Percentiles rank a stretch among this genome's conserved stretches.
These are phyloP conservation scores for Roridomyces roridus DNA, from an alignment of 768 basidiomycete species.

Conservation along the genomic window DNA sequence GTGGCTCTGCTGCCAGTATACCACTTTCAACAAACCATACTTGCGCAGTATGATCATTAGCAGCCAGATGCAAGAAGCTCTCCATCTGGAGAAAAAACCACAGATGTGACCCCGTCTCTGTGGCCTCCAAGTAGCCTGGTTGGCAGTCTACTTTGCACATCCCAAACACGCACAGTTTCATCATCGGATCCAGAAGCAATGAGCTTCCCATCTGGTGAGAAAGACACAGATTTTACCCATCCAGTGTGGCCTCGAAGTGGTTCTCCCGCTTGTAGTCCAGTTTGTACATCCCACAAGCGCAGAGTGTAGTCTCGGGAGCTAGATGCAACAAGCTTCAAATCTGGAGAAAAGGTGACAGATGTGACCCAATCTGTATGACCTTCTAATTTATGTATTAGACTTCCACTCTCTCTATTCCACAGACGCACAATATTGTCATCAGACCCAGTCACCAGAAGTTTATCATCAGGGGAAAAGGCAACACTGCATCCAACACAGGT, in stretches of 20 bases:
- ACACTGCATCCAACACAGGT: too few relatives aligned
- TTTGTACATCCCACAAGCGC: slow-evolving; percentile 2
- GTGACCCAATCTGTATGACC: neutral
- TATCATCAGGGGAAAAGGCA: neutral
- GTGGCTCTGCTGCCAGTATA: too few relatives aligned
- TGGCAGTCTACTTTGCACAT: too few relatives aligned
- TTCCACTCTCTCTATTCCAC: neutral
- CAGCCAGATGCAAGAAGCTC: too few relatives aligned
- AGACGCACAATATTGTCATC: neutral
- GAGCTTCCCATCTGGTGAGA: slow-evolving; percentile 2
- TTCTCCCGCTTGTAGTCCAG: neutral
- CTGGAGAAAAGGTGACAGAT: neutral
- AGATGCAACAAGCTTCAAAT: neutral
- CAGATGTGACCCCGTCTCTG: neutral
- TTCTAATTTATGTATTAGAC: neutral
- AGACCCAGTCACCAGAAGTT: neutral
- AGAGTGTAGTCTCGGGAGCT: neutral
- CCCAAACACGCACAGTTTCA: neutral
- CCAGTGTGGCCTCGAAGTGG: neutral
- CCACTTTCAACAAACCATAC: too few relatives aligned
- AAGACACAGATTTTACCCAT: neutral
- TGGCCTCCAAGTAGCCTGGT: too few relatives aligned
- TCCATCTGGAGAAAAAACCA: too few relatives aligned
- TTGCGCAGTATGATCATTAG: too few relatives aligned
- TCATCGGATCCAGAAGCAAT: neutral